These are phyloP conservation scores for Suhomyces panamericanus DNA, from an alignment of 1,139 yeast species.

Conservation along the genomic window DNA sequence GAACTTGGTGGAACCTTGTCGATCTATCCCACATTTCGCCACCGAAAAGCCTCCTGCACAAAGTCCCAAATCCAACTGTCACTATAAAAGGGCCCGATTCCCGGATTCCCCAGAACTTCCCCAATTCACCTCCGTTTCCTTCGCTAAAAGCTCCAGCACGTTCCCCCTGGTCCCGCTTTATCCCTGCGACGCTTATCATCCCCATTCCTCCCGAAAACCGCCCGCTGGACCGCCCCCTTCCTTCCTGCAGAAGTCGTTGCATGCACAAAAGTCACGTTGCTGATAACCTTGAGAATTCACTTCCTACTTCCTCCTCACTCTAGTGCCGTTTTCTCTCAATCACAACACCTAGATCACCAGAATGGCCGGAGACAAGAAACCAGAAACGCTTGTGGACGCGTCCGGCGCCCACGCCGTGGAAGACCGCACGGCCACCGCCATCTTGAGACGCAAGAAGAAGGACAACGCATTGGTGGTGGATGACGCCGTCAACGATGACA, in stretches of 20 bases:
- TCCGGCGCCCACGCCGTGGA: conserved; percentile 51
- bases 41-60: conserved; percentile 11
- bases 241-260: conserved; percentile 8
- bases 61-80: not conserved
- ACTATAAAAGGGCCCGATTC: conserved; percentile 5
- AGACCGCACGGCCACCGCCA: conserved; percentile 96
- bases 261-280: conserved; percentile 11
- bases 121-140: not conserved
- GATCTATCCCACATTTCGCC: conserved; percentile 7
- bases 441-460: conserved; percentile 95
- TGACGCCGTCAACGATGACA: conserved; percentile 96
- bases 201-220: not conserved
- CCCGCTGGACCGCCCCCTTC: not conserved
- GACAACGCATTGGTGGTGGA: conserved; percentile 92
- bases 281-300: conserved; percentile 11
- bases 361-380: conserved; percentile 34
- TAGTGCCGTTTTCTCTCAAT: not conserved
- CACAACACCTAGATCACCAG: not conserved
- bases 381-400: conserved; percentile 47
- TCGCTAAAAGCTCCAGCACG: not conserved
- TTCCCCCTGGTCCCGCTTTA: not conserved
- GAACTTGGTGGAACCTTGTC: conserved; percentile 8
- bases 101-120: not conserved
- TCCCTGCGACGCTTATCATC: not conserved
- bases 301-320: too few relatives aligned